phyloP scores from a whole-genome alignment of 2,329 filamentous ascomycete genomes.

The Fusarium mundagurra region DNA sequence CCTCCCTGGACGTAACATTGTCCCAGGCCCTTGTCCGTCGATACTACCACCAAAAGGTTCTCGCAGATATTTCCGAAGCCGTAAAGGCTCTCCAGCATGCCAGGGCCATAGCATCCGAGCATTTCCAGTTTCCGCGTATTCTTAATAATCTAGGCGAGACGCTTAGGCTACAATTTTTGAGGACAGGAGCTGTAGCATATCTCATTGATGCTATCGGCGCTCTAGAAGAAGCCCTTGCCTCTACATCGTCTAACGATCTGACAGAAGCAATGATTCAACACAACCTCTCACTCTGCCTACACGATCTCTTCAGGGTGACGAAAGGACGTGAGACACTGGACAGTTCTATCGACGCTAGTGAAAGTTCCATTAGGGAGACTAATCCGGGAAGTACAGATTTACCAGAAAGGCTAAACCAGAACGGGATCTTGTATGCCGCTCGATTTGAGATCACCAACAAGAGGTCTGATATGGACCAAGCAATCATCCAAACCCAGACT shows the following conservation, averaged over 20 bases:
- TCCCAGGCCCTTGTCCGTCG: no score
- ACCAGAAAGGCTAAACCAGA: fast-evolving
- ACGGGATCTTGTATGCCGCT: neutral
- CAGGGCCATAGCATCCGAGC: no score
- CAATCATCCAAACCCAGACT: neutral
- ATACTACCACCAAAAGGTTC: no score
- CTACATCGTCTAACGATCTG: no score
- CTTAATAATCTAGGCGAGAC: neutral
- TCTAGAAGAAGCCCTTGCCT: neutral
- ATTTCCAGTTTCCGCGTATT: no score
- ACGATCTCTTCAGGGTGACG: neutral
- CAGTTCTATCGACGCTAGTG: no score
- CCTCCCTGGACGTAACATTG: no score
- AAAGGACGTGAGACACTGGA: no score
- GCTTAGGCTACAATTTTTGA: neutral
- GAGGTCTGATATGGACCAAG: neutral
- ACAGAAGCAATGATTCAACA: neutral
- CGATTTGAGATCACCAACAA: neutral
- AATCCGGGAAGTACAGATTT: no score
- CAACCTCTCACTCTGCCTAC: neutral
- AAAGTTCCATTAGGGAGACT: no score
- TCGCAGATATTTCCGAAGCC: no score
- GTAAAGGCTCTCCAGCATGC: neutral
- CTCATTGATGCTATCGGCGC: neutral
- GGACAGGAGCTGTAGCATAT: fast-evolving